phyloP scores from a whole-genome alignment of 108 stramenopile genomes.

The Aureococcus anophagefferens region DNA sequence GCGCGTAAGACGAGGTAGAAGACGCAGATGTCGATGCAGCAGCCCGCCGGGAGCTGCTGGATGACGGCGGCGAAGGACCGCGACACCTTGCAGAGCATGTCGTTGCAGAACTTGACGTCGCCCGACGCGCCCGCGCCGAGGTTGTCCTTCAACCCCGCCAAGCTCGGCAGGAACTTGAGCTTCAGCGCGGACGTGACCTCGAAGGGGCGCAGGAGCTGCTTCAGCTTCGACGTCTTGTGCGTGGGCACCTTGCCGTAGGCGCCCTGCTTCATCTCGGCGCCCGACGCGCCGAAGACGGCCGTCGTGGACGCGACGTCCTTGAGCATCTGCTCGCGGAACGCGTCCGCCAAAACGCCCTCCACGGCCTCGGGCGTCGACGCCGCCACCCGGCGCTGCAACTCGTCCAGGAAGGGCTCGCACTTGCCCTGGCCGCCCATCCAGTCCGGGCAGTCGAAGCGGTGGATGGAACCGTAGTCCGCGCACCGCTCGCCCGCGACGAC shows the following conservation, averaged over 20 bases:
- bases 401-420: constrained; percentile 57
- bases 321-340: not conserved
- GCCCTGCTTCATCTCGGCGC: constrained; percentile 66
- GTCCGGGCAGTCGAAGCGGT: constrained; percentile 68
- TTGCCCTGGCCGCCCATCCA: constrained; percentile 75
- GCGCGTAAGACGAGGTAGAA: constrained; percentile 95
- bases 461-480: constrained; percentile 58
- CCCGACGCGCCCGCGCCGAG: constrained; percentile 36
- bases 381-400: not conserved
- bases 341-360: not conserved
- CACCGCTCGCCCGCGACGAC: not conserved
- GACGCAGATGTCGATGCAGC: constrained; percentile 81
- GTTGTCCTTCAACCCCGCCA: constrained; percentile 53
- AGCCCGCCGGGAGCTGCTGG: constrained; percentile 68
- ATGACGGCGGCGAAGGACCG: constrained; percentile 96
- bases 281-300: not conserved
- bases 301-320: not conserved
- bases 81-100: constrained; percentile 86
- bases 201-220: constrained; percentile 70
- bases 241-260: constrained; percentile 88
- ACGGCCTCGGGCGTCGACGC: not conserved
- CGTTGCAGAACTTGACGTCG: constrained; percentile 85
- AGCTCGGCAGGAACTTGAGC: constrained; percentile 55
- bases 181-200: constrained; percentile 75
- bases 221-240: constrained; percentile 70